Base-by-base conservation (phyloP, 2,329 filamentous ascomycete species). In the Epichloe festucae region DNA sequence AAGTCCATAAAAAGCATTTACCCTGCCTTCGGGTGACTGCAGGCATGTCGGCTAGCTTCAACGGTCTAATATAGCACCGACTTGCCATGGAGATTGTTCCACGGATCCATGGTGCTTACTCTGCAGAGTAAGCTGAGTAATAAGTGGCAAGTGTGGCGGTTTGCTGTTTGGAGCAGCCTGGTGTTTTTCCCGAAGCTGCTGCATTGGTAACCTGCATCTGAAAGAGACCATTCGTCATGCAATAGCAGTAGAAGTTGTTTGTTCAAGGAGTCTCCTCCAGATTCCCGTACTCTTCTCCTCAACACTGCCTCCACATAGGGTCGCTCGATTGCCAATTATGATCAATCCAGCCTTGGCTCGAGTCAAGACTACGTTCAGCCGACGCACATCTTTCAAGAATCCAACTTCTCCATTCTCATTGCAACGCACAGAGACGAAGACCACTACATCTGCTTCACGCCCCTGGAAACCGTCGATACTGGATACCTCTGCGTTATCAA, bases 401-500 rank as follows among this genome's bases (percentile, higher is more conserved):
- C 71, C 70, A 53, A 71, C 65, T 8, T 71, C 60, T 4, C 53
- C 42, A 46, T 60, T 58, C 12, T 62, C 59, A 55, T 73, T 73
- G 53, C 67, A 71, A 8, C 70, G 59, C 5, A 71, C 69, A 1
- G 67, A 70, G 5, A 70, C 65, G 53, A 68, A 72, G 5, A 74
- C 61, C 2, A 73, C 58, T 35, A 73, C 60, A 46, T 73, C 71
- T 1, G 69, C 68, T 58, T 72, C 69, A 1, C 65, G 63, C 1
- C 68, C 70, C 50, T 74, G 70, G 53, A 70, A 73, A 3, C 65
- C 64, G 54, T 73, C 70, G 44, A 73, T 67, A 48, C 67, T 72
- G 2, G 62, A 67, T 1, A 71, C 60, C 46, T 69, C 38, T 15
- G 8, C 15, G 5, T 40, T 5, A 17, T 40, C 38, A 10, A 40